Evolutionary conservation across 495 filamentous ascomycete genomes (phyloP).

Genomic region (Acidomyces sp.): DNA sequence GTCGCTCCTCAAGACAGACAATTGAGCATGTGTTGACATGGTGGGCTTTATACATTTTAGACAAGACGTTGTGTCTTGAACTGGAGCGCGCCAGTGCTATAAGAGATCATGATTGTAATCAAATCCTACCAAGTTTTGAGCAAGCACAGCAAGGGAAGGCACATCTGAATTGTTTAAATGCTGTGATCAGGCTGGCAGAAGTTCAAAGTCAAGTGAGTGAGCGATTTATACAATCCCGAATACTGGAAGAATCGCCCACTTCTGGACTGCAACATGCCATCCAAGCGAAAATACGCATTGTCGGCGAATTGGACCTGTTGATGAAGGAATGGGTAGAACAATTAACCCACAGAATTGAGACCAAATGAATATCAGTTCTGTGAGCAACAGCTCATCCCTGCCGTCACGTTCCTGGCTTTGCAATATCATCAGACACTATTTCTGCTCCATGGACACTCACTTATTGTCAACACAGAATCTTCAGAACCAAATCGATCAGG

Average conservation of each 20-base stretch:
- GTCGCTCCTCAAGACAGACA: too few relatives aligned
- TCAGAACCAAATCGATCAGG: background rate
- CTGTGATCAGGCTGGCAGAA: slow-evolving; percentile 1
- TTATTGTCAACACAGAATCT: slow-evolving; percentile 1
- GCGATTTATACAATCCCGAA: background rate
- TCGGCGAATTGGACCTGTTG: background rate
- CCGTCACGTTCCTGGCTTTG: background rate
- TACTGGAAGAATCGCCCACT: background rate
- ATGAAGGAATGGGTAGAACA: background rate
- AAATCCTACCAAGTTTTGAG: background rate
- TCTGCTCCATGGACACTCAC: slow-evolving; percentile 1
- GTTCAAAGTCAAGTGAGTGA: slow-evolving; percentile 1
- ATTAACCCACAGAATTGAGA: background rate
- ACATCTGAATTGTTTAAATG: background rate
- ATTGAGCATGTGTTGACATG: too few relatives aligned
- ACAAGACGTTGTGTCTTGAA: slow-evolving; percentile 2
- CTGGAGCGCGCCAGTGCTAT: background rate
- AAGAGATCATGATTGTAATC: slow-evolving; percentile 1
- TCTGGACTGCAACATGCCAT: background rate
- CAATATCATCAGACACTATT: slow-evolving; percentile 7
- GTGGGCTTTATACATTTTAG: slow-evolving; percentile 5
- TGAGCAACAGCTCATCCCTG: background rate
- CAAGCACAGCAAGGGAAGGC: background rate
- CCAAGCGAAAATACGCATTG: background rate
- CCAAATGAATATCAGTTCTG: slow-evolving; percentile 1